Evolutionary conservation across 495 filamentous ascomycete species (phyloP), one percentile per base, ranked within the genome.

Genomic region (Polyplosphaeria fusca): DNA sequence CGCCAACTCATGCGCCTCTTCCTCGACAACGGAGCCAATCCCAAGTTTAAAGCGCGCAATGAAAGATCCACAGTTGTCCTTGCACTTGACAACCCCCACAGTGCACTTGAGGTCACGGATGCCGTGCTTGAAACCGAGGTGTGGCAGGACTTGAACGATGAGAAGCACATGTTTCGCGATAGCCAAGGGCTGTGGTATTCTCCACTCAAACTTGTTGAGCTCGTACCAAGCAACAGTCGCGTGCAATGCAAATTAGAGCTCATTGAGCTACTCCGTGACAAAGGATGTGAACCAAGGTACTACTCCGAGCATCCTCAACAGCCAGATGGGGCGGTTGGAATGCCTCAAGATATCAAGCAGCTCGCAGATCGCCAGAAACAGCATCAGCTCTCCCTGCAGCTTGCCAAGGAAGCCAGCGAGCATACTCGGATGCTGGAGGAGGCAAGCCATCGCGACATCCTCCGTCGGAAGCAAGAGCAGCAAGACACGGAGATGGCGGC

Each of bases 51-150:
- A 53, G 53, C 60, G 1, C 52, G 60, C 2, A 57, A 63, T 24
- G 47, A 63, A 25, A 41, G 37, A 39, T 63, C 60, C 20, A 22
- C 27, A 3, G 43, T 63, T 18, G 18, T 63, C 14, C 42, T 63
- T 3, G 53, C 53, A 13, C 60, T 63, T 13, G 60, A 63, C 23
- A 63, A 63, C 23, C 47, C 53, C 1, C 43, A 63, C 40, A 46
- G 25, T 28, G 23, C 60, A 35, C 45, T 63, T 22, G 60, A 52
- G 27, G 47, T 63, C 26, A 58, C 53, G 4, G 60, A 63, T 14
- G 60, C 53, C 2, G 53, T 63, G 4, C 53, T 63, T 2, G 60
- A 63, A 37, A 63, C 53, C n/a, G 53, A 57, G 45, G 41, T 63
- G 19, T 57, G 60, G 60, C 47, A 63, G 23, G 37, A 52, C 25